phyloP scores from a whole-genome alignment of 2,329 filamentous ascomycete species.

The Fusarium austroafricanum region DNA sequence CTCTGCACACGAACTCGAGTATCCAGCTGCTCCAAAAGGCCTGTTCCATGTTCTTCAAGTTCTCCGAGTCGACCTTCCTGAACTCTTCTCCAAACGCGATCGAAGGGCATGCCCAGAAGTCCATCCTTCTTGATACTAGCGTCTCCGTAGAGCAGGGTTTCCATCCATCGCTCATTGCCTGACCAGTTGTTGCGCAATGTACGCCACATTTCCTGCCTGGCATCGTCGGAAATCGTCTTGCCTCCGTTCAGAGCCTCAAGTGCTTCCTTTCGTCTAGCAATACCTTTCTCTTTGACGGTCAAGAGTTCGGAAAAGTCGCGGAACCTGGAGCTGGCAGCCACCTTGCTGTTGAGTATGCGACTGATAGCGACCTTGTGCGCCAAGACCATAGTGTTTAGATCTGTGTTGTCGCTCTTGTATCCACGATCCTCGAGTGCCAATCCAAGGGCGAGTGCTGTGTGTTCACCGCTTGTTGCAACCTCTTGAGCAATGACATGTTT shows the following conservation, averaged over 20 bases:
- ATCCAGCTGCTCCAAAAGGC: slow-evolving; percentile 78
- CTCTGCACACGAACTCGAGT: slow-evolving; percentile 73
- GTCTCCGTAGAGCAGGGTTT: slow-evolving; percentile 76
- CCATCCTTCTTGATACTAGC: slow-evolving; percentile 66
- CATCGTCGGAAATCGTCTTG: slow-evolving; percentile 55
- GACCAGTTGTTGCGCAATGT: slow-evolving; percentile 80
- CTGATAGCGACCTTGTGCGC: slow-evolving; percentile 77
- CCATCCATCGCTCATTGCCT: slow-evolving; percentile 79
- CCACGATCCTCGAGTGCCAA: slow-evolving; percentile 70
- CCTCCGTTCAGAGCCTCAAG: slow-evolving; percentile 50
- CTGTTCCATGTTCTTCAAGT: slow-evolving; percentile 62
- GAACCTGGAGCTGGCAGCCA: slow-evolving; percentile 68
- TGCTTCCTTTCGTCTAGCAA: slow-evolving; percentile 66
- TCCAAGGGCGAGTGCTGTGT: slow-evolving; percentile 62
- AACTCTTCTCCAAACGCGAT: slow-evolving; percentile 76
- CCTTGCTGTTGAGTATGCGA: slow-evolving; percentile 69
- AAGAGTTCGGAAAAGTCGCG: slow-evolving; percentile 73
- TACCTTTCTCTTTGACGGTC: slow-evolving; percentile 68
- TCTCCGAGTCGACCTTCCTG: slow-evolving; percentile 68
- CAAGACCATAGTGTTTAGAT: slow-evolving; percentile 74
- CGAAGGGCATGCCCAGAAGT: slow-evolving; percentile 74
- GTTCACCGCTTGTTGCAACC: slow-evolving; percentile 51
- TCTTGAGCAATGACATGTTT: slow-evolving; percentile 71
- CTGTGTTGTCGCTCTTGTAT: slow-evolving; percentile 64
- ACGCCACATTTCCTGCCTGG: slow-evolving; percentile 65